phyloP scores from a whole-genome alignment of 2,329 filamentous ascomycete species.

The Blastomyces percursus region DNA sequence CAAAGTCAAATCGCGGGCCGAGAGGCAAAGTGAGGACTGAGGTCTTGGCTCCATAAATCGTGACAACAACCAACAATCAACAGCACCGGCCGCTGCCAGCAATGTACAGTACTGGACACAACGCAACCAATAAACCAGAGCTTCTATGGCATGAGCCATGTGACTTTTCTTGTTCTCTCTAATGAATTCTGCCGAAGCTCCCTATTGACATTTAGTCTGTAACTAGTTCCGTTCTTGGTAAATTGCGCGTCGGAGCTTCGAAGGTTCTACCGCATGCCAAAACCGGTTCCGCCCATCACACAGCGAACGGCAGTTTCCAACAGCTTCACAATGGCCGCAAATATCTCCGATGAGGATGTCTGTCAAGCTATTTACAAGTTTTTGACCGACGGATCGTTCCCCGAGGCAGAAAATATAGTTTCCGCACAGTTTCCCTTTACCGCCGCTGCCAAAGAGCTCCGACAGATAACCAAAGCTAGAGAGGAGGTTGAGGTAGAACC shows the following conservation, averaged over 20 bases:
- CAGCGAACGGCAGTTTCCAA: neutral
- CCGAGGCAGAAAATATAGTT: constrained; percentile 45
- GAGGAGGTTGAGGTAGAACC: constrained; percentile 42
- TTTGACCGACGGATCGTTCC: constrained; percentile 46
- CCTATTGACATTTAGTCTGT: neutral
- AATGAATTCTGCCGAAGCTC: neutral
- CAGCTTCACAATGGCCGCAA: constrained; percentile 23
- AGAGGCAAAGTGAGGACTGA: neutral
- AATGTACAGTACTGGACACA: neutral
- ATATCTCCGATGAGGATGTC: constrained; percentile 33
- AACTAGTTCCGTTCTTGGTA: neutral
- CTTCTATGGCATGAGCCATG: neutral
- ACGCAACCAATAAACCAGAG: neutral
- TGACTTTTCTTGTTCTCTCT: neutral
- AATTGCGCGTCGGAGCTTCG: neutral
- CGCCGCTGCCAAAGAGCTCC: constrained; percentile 40
- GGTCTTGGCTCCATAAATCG: too few species aligned
- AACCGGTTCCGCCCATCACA: neutral
- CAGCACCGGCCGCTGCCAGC: neutral
- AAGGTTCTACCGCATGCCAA: neutral
- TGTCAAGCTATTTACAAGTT: constrained; percentile 55
- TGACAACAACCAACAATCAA: too few species aligned
- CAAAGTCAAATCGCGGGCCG: neutral
- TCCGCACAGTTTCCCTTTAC: constrained; percentile 42
- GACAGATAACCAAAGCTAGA: constrained; percentile 41